Base-by-base conservation (phyloP, 305 asterid species). In the Coffea humblotiana region DNA sequence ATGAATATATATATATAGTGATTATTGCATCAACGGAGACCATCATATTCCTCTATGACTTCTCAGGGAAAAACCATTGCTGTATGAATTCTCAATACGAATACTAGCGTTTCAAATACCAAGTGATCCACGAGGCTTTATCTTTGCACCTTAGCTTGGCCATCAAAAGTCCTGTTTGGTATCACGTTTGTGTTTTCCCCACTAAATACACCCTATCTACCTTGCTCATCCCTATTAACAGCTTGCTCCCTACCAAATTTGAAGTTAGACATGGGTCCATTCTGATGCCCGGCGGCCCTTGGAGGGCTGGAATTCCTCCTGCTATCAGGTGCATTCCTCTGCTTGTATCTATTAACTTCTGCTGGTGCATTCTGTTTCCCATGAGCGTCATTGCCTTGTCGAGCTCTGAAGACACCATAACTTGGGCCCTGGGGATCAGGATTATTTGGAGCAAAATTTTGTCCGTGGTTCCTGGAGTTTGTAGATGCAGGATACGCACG, bases 311-410 rank as follows among this genome's bases (percentile, higher is more conserved):
- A 82, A 78, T 78, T 82, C 84, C 87, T 86, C 65, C 80, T 82
- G 66, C 86, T 64, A 74, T 79, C 88, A 19, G 85, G 70, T n/a
- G 86, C 85, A 76, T 70, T 80, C 49, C 77, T 86, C 87, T 79
- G 88, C 89, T 81, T 86, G 92, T 92, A 92, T 78, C 97, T 87
- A 80, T 94, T 91, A 25, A 47, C 72, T 77, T 73, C 86, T 35
- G 79, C 82, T 4, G 90, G 78, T 48, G 60, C 40, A 72, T 63
- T 85, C 79, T 81, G 85, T 72, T 82, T 84, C 40, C 48, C 70
- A 5, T 84, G 68, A 25, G 80, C 48, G 37, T 72, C 70, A 75
- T 80, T 84, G 71, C 37, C 79, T 80, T 83, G 74, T 29, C 75
- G 85, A 40, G 81, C 35, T 43, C 88, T 79, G 86, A 91, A 94